Evolutionary conservation across 257 asterid genomes (phyloP), one percentile per base, ranked within the genome.

Genomic region (Plantago elongata): DNA sequence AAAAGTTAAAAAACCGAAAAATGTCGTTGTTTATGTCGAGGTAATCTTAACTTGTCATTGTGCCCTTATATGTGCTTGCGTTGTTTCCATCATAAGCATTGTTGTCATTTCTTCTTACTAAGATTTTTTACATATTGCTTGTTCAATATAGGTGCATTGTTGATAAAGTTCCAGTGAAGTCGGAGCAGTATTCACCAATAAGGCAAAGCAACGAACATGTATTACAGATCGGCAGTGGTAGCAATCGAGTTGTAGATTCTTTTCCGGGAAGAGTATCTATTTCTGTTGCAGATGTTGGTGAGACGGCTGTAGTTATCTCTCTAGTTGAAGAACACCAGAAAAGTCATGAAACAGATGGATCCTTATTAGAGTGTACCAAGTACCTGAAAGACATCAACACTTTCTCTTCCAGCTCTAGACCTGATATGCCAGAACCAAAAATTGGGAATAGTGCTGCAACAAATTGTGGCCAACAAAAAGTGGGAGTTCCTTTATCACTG

Each of bases 201-300:
- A 68, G 62, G 34, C 52, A 75, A 38, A 72, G 56, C 74, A 69
- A 57, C 75, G 82, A 80, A 63, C 73, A 61, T 45, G 73, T 68
- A 61, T 60, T 68, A 62, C 93, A 66, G 66, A 59, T 61, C 61
- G 70, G 58, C 57, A 71, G 60, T 61, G 64, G 75, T 57, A 71
- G 75, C 67, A 71, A 60, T 67, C 66, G 63, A 48, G 62, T 60
- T 7, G 89, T 78, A 68, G 79, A 74, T 71, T 72, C 85, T 74
- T 82, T 85, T 55, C 73, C 88, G 34, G 95, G 95, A 69, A 81
- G 91, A 75, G 81, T 88, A 69, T 81, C 82, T 17, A 87, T 88
- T 14, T 81, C 95, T 78, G 75, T 86, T 74, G 96, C 94, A 67
- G 98, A 80, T 78, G 95, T 72, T 67, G 92, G 95, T 62, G 96